Base-by-base conservation (phyloP, 495 filamentous ascomycete genomes). In the Aspergillus nanangensis region DNA sequence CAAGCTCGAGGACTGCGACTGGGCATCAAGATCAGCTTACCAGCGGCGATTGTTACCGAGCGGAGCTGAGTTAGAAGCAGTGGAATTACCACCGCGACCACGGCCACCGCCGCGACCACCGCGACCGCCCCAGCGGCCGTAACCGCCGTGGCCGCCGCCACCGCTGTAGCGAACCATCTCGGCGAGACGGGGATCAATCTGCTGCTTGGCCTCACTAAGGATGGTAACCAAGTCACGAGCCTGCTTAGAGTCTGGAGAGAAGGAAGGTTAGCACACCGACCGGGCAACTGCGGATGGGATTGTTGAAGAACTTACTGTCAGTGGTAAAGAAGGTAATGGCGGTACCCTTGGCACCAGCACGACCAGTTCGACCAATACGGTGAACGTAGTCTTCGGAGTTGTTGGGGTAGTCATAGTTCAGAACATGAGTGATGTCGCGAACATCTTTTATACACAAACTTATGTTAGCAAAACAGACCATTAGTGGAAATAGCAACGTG, bases 391-490 rank as follows among this genome's bases (percentile, higher is more conserved):
- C 92, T 70, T 98, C 92, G 70, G 93, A 97, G 77, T 98, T 98
- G 79, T 97, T 96, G 65, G 93, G 93, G 68, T 96, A 96, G 71
- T 98, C 93, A 87, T 96, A 97, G 84, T 98, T 98, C 74, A 98
- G 79, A 75, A 98, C 93, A 76, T 98, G 93, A 70, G 92, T 96
- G 73, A 98, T 98, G 79, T 98, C 92, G 71, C 90, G 90, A 79
- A 98, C 93, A 84, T 98, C 93, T 98, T 96, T 29, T 29, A 29
- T 36, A 83, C 42, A 68, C 54, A 58, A 47, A 53, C 58, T 69
- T 66, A 78, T 73, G 88, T 96, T 95, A 97, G 92, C 89, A 68
- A n/a, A 66, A 72, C 61, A 64, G 65, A 61, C 54, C 60, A 65
- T 67, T 69, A 67, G 65, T 67, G 44, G 25, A 57, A 60, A 69